Base-by-base conservation (phyloP, 2,329 filamentous ascomycete genomes). In the Knoxdaviesia proteae region DNA sequence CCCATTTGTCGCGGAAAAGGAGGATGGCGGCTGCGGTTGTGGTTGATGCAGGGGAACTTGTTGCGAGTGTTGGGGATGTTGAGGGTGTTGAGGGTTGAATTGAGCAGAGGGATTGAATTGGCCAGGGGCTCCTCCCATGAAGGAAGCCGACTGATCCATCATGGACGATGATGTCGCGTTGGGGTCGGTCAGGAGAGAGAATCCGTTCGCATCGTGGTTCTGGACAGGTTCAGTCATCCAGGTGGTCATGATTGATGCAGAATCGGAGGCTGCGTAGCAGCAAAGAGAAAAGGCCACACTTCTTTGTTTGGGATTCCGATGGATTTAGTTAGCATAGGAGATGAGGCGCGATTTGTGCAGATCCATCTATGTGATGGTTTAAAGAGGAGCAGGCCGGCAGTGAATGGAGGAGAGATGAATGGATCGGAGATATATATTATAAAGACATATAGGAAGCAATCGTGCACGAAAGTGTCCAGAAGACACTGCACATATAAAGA, bases 141-240 rank as follows among this genome's bases (percentile, higher is more conserved):
- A 78, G 46, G 68, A 66, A 9, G 44, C 41, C 11, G 72, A 68
- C 7, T 74, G 72, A 55, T 80, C 74, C 65, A 80, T 77, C 68
- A 78, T 77, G 56, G 59, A 60, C 11, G 45, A 32, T 6, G 43
- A 37, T 45, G 59, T 61, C 48, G 59, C 57, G 55, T 74, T 74
- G 39, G 71, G 67, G 54, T 79, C 72, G 58, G 66, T 71, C 61
- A 77, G 68, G 56, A 75, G 72, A 52, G 69, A 65, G 58, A 77
- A 77, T 63, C 69, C 69, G 64, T 72, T 74, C 67, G 72, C 72
- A 76, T 77, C 76, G 61, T 77, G 73, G 61, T 75, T 79, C 54
- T 71, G 69, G 63, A 75, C 65, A 40, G 74, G 65, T 60, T 80
- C 74, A 61, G 77, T 79, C 68, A 78, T 77, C 75, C 74, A 79